Percentiles rank a stretch among this genome's conserved stretches.
phyloP scores from a whole-genome alignment of 78 protist species.

The Dictyostelium brefeldianum region DNA sequence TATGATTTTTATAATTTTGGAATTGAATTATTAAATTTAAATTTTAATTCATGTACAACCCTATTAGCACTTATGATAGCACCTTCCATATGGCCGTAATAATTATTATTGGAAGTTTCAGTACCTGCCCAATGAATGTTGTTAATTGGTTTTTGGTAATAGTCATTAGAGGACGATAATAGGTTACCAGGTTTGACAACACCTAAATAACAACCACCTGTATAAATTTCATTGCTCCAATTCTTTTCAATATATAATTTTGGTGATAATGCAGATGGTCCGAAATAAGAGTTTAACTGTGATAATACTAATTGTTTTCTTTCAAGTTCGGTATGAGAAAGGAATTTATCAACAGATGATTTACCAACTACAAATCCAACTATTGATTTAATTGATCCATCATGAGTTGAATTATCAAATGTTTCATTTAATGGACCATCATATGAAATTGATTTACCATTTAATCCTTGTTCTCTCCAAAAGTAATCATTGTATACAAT shows the following conservation, averaged over 20 bases:
- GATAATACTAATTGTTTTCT: neutral
- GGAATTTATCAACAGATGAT: neutral
- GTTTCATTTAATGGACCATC: neutral
- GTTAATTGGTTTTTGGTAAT: constrained; percentile 52
- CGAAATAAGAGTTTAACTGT: neutral
- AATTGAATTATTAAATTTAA: no score
- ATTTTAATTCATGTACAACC: constrained; percentile 45
- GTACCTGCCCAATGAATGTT: constrained; percentile 88
- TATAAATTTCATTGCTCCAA: constrained; percentile 16
- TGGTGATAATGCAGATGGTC: neutral
- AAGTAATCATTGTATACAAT: constrained; percentile 18
- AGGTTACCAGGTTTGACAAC: neutral
- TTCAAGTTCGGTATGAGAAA: neutral
- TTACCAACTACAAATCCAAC: constrained; percentile 61
- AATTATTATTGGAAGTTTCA: constrained; percentile 83
- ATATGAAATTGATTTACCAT: constrained; percentile 16
- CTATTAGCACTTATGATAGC: constrained; percentile 49
- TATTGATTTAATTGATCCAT: neutral
- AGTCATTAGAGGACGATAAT: neutral
- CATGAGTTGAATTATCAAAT: constrained; percentile 32
- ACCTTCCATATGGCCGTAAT: constrained; percentile 84
- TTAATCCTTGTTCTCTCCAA: constrained; percentile 53
- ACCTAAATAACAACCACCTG: constrained; percentile 23
- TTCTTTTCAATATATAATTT: constrained; percentile 21
- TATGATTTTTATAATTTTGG: no score